Evolutionary conservation across 176 grass and related monocot genomes (phyloP).

Genomic region (Puya raimondii): DNA sequence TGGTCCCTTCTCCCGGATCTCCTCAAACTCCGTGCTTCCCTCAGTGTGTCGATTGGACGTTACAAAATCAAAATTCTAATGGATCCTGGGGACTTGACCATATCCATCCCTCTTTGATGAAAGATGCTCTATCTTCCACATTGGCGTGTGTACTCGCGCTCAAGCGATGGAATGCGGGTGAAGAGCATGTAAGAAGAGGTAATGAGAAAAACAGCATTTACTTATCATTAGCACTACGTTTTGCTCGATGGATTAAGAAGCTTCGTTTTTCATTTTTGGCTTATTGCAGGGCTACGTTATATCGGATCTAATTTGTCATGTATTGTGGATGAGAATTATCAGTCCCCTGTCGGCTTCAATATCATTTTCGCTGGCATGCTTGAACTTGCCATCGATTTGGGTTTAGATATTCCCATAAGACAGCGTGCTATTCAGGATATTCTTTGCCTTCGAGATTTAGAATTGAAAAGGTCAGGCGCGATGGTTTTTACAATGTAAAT

Average conservation of each 20-base stretch:
- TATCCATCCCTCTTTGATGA: constrained; percentile 19
- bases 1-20: constrained; percentile 25
- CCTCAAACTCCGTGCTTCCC: constrained; percentile 20
- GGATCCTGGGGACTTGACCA: constrained; percentile 40
- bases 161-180: constrained; percentile 54
- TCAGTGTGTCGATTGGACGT: constrained; percentile 28
- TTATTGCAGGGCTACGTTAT: constrained; percentile 39
- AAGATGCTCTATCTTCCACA: constrained; percentile 44
- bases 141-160: constrained; percentile 67
- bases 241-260: background rate
- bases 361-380: constrained; percentile 61
- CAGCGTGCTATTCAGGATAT: constrained; percentile 22
- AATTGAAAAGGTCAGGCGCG: constrained; percentile 44
- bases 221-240: background rate
- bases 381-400: constrained; percentile 40
- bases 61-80: constrained; percentile 30
- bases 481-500: background rate
- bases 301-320: constrained; percentile 42
- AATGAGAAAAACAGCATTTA: constrained; percentile 1
- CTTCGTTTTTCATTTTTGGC: background rate
- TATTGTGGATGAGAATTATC: constrained; percentile 28
- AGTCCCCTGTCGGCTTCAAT: constrained; percentile 55
- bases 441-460: constrained; percentile 27
- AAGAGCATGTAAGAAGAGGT: constrained; percentile 54
- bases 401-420: constrained; percentile 30